Percentiles rank a stretch among this genome's conserved stretches.
These are phyloP conservation scores for Solanum hybrid DNA, from an alignment of 305 asterid genomes.

Conservation along the genomic window DNA sequence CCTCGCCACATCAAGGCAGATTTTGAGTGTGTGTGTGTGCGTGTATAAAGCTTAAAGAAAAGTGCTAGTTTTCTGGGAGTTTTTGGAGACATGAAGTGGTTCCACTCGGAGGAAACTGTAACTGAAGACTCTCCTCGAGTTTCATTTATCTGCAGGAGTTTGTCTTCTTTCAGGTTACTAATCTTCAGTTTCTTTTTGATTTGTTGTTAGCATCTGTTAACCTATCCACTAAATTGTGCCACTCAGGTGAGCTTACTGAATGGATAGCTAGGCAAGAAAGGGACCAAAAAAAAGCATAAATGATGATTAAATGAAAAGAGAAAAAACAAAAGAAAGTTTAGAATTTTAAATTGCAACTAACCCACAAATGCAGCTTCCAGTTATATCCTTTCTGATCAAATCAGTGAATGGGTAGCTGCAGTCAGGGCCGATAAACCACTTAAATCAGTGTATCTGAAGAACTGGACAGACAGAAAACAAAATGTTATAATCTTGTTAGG, in stretches of 20 bases:
- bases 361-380: not conserved
- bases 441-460: not conserved
- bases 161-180: conserved; percentile 1
- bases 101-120: not conserved
- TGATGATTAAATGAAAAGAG: not conserved
- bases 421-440: not conserved
- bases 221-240: not conserved
- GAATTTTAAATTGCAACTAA: not conserved
- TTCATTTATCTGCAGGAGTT: not conserved
- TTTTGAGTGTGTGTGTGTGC: not conserved
- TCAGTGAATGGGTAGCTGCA: not conserved
- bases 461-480: not conserved
- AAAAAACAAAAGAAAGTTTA: not conserved
- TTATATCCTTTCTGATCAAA: not conserved
- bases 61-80: not conserved
- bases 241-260: not conserved
- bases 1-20: not conserved
- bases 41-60: not conserved
- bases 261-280: not conserved
- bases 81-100: not conserved
- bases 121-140: not conserved
- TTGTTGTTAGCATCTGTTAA: not conserved
- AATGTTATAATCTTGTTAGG: not conserved
- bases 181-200: not conserved
- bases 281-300: not conserved